These are phyloP conservation scores for Dendrobium chrysotoxum DNA, from an alignment of 106 monocot genomes.

Conservation along the genomic window DNA sequence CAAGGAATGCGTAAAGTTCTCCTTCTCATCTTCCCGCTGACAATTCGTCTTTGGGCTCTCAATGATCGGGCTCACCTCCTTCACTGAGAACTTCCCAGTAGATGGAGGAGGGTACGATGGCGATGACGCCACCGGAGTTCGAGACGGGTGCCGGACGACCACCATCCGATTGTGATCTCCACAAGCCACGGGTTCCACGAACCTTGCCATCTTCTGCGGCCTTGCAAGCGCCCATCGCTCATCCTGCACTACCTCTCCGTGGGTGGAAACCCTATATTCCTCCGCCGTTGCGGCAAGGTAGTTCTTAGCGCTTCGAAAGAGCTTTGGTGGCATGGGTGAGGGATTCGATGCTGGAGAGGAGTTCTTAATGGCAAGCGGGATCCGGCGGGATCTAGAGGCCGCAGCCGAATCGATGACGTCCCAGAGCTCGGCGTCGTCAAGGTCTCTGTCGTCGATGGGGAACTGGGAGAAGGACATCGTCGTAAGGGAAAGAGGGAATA, in stretches of 20 bases:
- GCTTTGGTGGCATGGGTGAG: neutral
- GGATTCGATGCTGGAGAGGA: conserved; percentile 6
- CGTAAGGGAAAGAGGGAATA: neutral
- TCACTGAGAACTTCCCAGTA: conserved; percentile 15
- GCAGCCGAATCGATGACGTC: conserved; percentile 84
- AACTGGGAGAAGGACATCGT: conserved; percentile 16
- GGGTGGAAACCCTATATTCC: conserved; percentile 14
- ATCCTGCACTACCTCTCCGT: conserved; percentile 62
- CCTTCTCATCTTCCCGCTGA: conserved; percentile 26
- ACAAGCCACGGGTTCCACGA: conserved; percentile 10
- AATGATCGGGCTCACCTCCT: conserved; percentile 41
- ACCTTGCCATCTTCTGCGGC: conserved; percentile 42
- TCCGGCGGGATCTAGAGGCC: conserved; percentile 46
- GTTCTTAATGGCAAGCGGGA: conserved; percentile 36
- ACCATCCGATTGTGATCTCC: conserved; percentile 22
- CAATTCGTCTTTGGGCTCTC: conserved; percentile 38
- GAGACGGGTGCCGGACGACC: conserved; percentile 31
- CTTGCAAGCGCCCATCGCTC: conserved; percentile 19
- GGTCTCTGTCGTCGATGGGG: conserved; percentile 55
- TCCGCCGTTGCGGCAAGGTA: neutral
- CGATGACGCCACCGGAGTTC: conserved; percentile 14
- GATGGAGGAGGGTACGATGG: conserved; percentile 30
- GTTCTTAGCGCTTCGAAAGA: conserved; percentile 16
- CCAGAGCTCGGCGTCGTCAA: conserved; percentile 97
- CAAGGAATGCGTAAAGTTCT: conserved; percentile 33